phyloP scores from a whole-genome alignment of 768 basidiomycete genomes.

The Suillus fuscotomentosus region DNA sequence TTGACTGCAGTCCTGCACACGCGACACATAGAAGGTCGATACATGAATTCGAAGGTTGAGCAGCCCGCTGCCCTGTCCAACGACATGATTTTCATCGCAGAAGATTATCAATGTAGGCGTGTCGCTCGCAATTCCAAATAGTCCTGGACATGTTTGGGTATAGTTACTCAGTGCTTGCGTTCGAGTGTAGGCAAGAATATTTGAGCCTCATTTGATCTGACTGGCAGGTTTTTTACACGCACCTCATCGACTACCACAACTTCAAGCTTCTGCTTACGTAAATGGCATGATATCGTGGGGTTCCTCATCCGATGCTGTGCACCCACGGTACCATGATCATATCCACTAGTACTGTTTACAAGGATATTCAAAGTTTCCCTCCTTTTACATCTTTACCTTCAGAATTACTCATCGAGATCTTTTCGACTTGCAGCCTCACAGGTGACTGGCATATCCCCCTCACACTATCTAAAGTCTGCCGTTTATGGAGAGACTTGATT shows the following conservation, averaged over 20 bases:
- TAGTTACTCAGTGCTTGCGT: not conserved
- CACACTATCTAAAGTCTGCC: slow-evolving; percentile 52
- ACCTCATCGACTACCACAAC: not conserved
- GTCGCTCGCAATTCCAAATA: not conserved
- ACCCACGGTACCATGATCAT: not conserved
- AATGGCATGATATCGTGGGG: not conserved
- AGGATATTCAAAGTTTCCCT: not conserved
- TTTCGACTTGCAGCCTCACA: slow-evolving; percentile 40
- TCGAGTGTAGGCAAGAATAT: not conserved
- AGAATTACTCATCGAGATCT: slow-evolving; percentile 65
- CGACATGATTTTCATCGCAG: not conserved
- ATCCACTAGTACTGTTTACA: not conserved
- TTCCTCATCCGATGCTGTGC: not conserved
- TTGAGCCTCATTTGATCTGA: not conserved
- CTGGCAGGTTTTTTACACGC: not conserved
- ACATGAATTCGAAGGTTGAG: not conserved
- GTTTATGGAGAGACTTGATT: slow-evolving; percentile 56
- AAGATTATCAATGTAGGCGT: not conserved
- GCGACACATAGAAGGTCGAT: not conserved
- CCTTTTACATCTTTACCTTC: slow-evolving; percentile 43
- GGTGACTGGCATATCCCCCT: slow-evolving; percentile 49
- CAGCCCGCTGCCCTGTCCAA: not conserved
- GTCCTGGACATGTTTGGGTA: not conserved
- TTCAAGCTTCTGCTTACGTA: slow-evolving; percentile 1
- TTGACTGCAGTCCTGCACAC: no score